These are phyloP conservation scores for Mycena rosella DNA, from an alignment of 768 basidiomycete genomes.

Conservation along the genomic window DNA sequence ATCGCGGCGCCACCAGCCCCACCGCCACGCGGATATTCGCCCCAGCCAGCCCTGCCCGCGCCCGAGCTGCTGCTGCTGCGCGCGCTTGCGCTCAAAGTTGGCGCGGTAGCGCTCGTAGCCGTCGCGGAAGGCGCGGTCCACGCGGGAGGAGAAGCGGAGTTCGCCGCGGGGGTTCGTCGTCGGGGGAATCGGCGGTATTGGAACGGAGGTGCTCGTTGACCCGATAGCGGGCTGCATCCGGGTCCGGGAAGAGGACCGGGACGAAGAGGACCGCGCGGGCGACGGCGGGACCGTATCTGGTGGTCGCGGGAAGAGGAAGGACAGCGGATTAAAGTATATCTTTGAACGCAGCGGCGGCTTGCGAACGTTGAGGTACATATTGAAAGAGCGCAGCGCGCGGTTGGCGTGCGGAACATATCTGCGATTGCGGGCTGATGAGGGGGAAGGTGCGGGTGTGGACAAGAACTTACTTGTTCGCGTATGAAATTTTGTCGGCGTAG, in stretches of 20 bases:
- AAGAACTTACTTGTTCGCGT: conserved; percentile 88
- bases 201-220: conserved; percentile 46
- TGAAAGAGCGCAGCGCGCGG: conserved; percentile 89
- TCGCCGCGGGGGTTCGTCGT: conserved; percentile 93
- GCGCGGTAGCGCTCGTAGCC: conserved; percentile 93
- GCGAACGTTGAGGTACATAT: conserved; percentile 97
- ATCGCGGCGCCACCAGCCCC: conserved; percentile 26
- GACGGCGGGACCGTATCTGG: conserved; percentile 43
- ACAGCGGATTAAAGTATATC: conserved; percentile 64
- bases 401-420: conserved; percentile 99
- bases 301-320: conserved; percentile 69
- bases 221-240: conserved; percentile 48
- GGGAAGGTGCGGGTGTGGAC: conserved; percentile 13
- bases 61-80: conserved; percentile 66
- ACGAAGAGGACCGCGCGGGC: conserved; percentile 39
- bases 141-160: conserved; percentile 93
- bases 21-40: conserved; percentile 37
- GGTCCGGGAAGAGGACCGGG: conserved; percentile 54
- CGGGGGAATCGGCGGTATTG: conserved; percentile 89
- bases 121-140: conserved; percentile 86
- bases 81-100: conserved; percentile 85
- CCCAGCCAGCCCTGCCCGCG: conserved; percentile 48
- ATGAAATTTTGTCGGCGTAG: conserved; percentile 96
- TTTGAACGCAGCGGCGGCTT: conserved; percentile 78
- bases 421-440: not conserved